Conservation (phyloP, 2,329 filamentous ascomycete genomes). For the Aspergillus sclerotialis region DNA sequence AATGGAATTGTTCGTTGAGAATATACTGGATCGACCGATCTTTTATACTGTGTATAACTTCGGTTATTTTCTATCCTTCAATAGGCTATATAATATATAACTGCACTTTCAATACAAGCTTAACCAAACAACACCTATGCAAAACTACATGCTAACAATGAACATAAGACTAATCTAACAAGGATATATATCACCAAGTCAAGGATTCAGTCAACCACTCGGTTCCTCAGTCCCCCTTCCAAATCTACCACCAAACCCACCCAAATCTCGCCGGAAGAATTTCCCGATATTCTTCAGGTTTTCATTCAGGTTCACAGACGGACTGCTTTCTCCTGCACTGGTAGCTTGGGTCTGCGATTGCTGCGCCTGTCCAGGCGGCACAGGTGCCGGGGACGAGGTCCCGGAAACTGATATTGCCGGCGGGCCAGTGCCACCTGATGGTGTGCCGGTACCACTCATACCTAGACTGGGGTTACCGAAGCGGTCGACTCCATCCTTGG, state of each 20-base stretch:
- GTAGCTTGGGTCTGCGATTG: conserved; percentile 1
- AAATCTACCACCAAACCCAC: conserved; percentile 66
- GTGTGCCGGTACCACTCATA: conserved; percentile 5
- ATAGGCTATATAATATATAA: too few relatives aligned
- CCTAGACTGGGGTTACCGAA: conserved; percentile 55
- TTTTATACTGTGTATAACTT: too few relatives aligned
- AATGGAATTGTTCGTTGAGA: too few relatives aligned
- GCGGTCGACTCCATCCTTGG: conserved; percentile 72
- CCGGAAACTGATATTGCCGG: conserved; percentile 15
- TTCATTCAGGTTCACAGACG: conserved; percentile 74
- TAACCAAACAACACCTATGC: too few relatives aligned
- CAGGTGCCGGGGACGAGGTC: conserved; percentile 17
- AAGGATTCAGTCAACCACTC: neutral
- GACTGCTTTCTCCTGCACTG: conserved; percentile 17
- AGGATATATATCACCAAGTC: neutral
- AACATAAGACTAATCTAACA: neutral
- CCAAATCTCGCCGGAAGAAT: conserved; percentile 86
- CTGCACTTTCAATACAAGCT: too few relatives aligned
- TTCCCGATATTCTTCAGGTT: conserved; percentile 94
- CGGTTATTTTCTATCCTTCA: too few relatives aligned
- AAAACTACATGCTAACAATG: too few relatives aligned
- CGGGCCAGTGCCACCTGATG: conserved; percentile 22
- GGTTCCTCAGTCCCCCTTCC: conserved; percentile 31
- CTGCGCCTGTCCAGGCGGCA: conserved; percentile 12
- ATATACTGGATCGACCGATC: too few relatives aligned